Base-by-base conservation (phyloP, 1,284 basidiomycete genomes). In the Trametes polyzona region DNA sequence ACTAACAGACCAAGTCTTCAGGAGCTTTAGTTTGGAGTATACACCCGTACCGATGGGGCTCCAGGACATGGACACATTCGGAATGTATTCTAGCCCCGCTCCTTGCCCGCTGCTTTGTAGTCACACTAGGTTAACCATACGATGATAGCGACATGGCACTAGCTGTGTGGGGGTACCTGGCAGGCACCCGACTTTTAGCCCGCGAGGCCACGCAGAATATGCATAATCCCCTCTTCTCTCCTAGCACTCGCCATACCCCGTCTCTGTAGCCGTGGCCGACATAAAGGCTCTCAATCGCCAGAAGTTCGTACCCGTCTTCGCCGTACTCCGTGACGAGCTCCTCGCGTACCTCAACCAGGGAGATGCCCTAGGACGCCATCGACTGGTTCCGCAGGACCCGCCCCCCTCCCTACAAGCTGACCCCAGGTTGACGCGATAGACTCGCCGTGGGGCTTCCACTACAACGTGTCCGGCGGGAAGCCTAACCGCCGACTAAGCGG, bases 401-500 rank as follows among this genome's bases (percentile, higher is more conserved):
- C 71, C 21, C 9, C 39, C n/a, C 46, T 14, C 39, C 47, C 19
- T 21, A 24, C 21, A 21, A n/a, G 14, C 51, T 30, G 8, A 27
- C 26, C 7, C 19, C n/a, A 5, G 41, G 32, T 33, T 40, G 19
- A 49, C 47, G 46, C 40, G 35, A 37, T 17, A 29, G 47, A 7
- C 24, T 11, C 5, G 3, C 2, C 23, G 17, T 61, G 97, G 94
- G 95, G 85, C 71, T 79, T 99, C 59, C 87, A 97, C 69, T 93
- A 96, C 81, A 99, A 99, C 76, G 91, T 93, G 9, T 95, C 96
- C 0, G 94, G 95, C 16, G 95, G 96, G 11, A 99, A 99, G 77
- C 88, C 98, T 58, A 99, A 98, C 77, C 88, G 96, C 32, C 96
- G 96, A 32, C 83, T 98, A 71, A 8, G 96, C 98, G 62, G 90